Conservation (phyloP, 2,329 filamentous ascomycete species). For the Trichoderma cornu-damae region DNA sequence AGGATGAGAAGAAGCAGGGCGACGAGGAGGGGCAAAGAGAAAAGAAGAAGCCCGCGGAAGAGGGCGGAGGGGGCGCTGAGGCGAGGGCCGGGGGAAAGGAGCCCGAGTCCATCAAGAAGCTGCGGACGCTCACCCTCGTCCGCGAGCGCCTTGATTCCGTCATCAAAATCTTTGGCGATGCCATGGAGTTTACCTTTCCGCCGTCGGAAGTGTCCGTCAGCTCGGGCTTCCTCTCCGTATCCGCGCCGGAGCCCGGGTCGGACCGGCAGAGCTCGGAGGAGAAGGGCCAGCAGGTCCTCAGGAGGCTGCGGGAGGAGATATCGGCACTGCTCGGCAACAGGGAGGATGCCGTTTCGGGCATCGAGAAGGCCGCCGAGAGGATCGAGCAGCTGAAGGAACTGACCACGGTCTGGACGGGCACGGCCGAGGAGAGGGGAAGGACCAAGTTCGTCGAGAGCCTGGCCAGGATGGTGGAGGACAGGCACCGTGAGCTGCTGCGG, state of each 20-base stretch:
- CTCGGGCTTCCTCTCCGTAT: slow-evolving; percentile 85
- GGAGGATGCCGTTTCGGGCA: slow-evolving; percentile 57
- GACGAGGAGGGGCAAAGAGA: slow-evolving; percentile 20
- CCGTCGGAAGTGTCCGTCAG: slow-evolving; percentile 80
- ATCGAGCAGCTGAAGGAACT: slow-evolving; percentile 75
- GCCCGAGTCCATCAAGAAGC: slow-evolving; percentile 66
- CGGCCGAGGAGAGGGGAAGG: slow-evolving; percentile 85
- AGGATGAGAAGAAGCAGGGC: slow-evolving; percentile 20
- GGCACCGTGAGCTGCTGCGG: slow-evolving; percentile 48
- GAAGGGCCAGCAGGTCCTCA: slow-evolving; percentile 77
- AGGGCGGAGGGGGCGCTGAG: slow-evolving; percentile 20
- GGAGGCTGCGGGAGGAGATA: slow-evolving; percentile 66
- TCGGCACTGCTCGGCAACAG: slow-evolving; percentile 55
- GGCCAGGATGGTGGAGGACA: slow-evolving; percentile 77
- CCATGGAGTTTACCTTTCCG: slow-evolving; percentile 91
- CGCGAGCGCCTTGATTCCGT: slow-evolving; percentile 81
- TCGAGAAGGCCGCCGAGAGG: slow-evolving; percentile 67
- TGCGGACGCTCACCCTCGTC: slow-evolving; percentile 78
- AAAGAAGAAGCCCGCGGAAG: slow-evolving; percentile 21
- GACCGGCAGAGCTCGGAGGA: slow-evolving; percentile 68
- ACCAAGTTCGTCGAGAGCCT: slow-evolving; percentile 75
- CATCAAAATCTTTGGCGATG: slow-evolving; percentile 86
- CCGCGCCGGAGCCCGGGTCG: slow-evolving; percentile 69
- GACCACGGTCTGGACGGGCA: slow-evolving; percentile 86
- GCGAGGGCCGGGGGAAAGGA: slow-evolving; percentile 36